phyloP scores from a whole-genome alignment of 2,329 filamentous ascomycete genomes.

The Fusarium pseudonygamai region DNA sequence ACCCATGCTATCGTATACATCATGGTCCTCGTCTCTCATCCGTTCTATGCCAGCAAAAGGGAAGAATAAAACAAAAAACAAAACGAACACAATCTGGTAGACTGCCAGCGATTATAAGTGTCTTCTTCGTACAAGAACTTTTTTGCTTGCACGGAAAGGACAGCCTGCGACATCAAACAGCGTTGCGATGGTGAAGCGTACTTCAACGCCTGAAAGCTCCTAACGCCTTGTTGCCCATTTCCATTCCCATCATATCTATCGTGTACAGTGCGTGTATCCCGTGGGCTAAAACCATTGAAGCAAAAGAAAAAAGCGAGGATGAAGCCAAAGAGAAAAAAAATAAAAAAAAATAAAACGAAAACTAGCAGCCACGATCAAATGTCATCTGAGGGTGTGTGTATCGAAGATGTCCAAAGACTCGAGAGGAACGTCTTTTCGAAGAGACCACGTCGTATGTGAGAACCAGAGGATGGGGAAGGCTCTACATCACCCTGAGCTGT shows the following conservation, averaged over 20 bases:
- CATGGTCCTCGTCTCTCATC: conserved; percentile 26
- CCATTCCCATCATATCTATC: conserved; percentile 28
- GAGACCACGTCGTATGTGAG: background rate
- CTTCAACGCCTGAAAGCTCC: conserved; percentile 14
- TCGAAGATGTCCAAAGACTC: background rate
- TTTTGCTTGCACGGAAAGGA: conserved; percentile 7
- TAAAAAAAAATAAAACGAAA: background rate
- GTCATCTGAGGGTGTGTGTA: background rate
- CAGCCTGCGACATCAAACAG: background rate
- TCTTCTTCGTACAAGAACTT: background rate
- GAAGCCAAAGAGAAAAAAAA: background rate
- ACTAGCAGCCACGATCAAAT: background rate
- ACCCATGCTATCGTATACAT: conserved; percentile 37
- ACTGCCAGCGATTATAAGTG: conserved; percentile 2
- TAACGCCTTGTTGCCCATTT: conserved; percentile 29
- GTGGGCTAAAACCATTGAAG: conserved; percentile 16
- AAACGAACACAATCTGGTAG: background rate
- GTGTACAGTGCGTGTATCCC: conserved; percentile 27
- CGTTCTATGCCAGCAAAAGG: conserved; percentile 14
- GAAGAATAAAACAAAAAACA: background rate
- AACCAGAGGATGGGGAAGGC: background rate
- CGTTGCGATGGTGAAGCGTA: background rate
- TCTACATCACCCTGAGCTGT: background rate
- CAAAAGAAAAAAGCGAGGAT: background rate
- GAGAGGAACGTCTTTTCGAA: background rate